Base-by-base conservation (phyloP, 768 basidiomycete species). In the Panaeolus papilionaceus region DNA sequence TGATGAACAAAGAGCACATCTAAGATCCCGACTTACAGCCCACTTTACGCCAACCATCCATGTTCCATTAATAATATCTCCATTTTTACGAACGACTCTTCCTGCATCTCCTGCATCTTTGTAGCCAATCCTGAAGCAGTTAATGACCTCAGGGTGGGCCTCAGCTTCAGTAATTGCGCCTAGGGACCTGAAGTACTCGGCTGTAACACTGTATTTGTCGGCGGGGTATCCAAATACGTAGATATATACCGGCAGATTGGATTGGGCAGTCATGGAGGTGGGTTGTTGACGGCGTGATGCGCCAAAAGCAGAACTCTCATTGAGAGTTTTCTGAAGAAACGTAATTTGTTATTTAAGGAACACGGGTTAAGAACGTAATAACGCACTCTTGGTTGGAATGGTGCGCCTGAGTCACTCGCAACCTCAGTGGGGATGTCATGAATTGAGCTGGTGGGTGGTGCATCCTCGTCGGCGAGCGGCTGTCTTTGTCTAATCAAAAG, bases 31-130 rank as follows among this genome's bases (percentile, higher is more conserved):
- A 87, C 92, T 68, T 75, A 94, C 94, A 33, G 92, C 91, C 90
- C 90, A 93, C 76, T 94, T 94, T 47, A 88, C 89, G 12, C 94
- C 95, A 40, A 96, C 81, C 94, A 96, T 96, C 84, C 88, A 93
- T 61, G 83, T 84, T 4, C 91, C 91, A 11, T 85, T 80, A 23
- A 96, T 74, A 1, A 95, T 79, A 62, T 96, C 94, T 2, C 95
- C 95, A 70, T 91, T 96, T 78, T 92, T 92, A 62, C 92, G 82
- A 16, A 94, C 87, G 2, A 94, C 93, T 11, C 94, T 83, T 69
- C 92, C 77, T 0, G 94, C 94, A 66, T 94, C 92, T 26, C 86
- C 89, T 8, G 87, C 80, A 68, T 92, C 88, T 47, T 79, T 77
- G 73, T 90, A 96, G 2, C 92, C 92, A 64, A 96, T 89, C 63